Evolutionary conservation across 768 basidiomycete genomes (phyloP).

Genomic region (Mrakia hoshinonis): DNA sequence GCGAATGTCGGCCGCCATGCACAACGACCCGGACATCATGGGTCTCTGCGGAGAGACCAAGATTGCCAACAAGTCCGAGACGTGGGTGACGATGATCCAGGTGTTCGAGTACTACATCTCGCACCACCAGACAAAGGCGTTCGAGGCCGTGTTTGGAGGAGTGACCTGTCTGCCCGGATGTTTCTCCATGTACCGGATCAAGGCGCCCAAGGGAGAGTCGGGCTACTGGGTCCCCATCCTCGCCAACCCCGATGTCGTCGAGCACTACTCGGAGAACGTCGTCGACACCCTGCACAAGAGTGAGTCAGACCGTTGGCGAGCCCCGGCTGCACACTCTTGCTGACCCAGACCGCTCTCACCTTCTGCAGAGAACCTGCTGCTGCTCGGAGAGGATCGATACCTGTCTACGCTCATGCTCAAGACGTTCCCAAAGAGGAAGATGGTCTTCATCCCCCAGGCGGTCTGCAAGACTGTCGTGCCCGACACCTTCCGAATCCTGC

Average conservation of each 20-base stretch:
- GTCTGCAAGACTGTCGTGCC: slow-evolving; percentile 99
- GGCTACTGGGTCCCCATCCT: slow-evolving; percentile 98
- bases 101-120: slow-evolving; percentile 99
- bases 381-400: slow-evolving; percentile 98
- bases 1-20: slow-evolving; percentile 93
- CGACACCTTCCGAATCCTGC: slow-evolving; percentile 83
- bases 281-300: slow-evolving; percentile 98
- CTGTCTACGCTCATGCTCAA: slow-evolving; percentile 93
- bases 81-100: slow-evolving; percentile 99
- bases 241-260: slow-evolving; percentile 96
- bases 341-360: too few relatives aligned
- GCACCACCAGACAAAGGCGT: slow-evolving; percentile 96
- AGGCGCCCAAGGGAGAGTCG: slow-evolving; percentile 84
- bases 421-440: slow-evolving; percentile 99
- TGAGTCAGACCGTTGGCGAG: too few relatives aligned
- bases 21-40: slow-evolving; percentile 96
- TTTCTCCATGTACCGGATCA: slow-evolving; percentile 97
- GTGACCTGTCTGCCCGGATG: slow-evolving; percentile 98
- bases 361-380: slow-evolving; percentile 72
- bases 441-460: slow-evolving; percentile 96
- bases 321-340: too few relatives aligned
- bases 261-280: slow-evolving; percentile 98
- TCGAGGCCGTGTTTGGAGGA: slow-evolving; percentile 99
- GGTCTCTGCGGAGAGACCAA: slow-evolving; percentile 98
- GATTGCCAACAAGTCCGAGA: slow-evolving; percentile 97